Percentiles rank a stretch among this genome's conserved stretches.
Conservation (phyloP, 2,329 filamentous ascomycete genomes). For the Penicillium oxalicum region DNA sequence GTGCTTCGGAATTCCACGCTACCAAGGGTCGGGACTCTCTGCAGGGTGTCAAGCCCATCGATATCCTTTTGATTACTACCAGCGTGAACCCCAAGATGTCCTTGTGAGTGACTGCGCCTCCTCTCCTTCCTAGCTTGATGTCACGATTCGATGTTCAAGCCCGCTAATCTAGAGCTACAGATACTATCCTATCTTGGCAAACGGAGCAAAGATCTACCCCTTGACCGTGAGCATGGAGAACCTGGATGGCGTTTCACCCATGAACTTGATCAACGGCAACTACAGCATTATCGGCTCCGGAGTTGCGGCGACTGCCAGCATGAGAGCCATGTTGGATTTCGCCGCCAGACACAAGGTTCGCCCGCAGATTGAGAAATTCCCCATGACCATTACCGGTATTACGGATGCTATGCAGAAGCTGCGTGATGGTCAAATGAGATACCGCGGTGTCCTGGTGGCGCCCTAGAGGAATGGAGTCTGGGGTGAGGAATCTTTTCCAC, state of each 20-base stretch:
- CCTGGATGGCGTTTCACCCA: slow-evolving; percentile 19
- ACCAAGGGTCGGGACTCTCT: background rate
- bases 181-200: too few species aligned
- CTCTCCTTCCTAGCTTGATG: too few species aligned
- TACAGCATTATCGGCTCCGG: slow-evolving; percentile 18
- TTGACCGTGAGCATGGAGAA: slow-evolving; percentile 24
- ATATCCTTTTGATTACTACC: slow-evolving; percentile 22
- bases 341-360: slow-evolving; percentile 13
- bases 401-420: slow-evolving; percentile 10
- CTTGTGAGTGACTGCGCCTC: too few species aligned
- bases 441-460: slow-evolving; percentile 10
- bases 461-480: too few species aligned
- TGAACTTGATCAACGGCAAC: slow-evolving; percentile 19
- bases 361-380: slow-evolving; percentile 15
- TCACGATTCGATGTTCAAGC: too few species aligned
- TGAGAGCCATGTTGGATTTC: slow-evolving; percentile 15
- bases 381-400: slow-evolving; percentile 12
- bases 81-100: too few species aligned
- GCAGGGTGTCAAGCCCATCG: slow-evolving; percentile 16
- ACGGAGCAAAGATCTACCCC: slow-evolving; percentile 24
- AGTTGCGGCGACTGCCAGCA: slow-evolving; percentile 9
- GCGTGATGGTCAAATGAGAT: slow-evolving; percentile 10
- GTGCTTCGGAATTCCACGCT: slow-evolving; percentile 58
- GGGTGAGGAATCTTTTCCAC: too few species aligned
- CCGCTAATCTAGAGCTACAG: too few species aligned